A percentile compares a stretch with the other conserved stretches of the same genome.
Conservation (phyloP, 1,284 basidiomycete species). For the Moesziomyces antarcticus region DNA sequence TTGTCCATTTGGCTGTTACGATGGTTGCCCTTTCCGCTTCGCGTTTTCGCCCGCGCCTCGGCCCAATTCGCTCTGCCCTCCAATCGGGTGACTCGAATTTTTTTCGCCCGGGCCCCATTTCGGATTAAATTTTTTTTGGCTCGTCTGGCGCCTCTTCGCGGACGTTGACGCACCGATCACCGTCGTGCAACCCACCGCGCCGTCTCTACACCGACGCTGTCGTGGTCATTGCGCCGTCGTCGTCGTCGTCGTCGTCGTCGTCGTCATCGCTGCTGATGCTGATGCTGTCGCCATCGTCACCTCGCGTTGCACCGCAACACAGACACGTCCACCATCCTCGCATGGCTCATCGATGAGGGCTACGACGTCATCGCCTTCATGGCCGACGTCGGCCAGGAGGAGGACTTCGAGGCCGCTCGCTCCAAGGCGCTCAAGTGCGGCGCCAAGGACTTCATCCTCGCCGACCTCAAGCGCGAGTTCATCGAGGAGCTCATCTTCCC, state of each 20-base stretch:
- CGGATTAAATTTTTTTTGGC: conserved; percentile 14
- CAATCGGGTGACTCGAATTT: conserved; percentile 43
- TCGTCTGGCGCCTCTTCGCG: not conserved
- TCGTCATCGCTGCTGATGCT: not conserved
- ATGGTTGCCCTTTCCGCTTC: not conserved
- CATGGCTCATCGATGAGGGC: conserved; percentile 83
- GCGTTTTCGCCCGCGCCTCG: not conserved
- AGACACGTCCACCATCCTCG: conserved; percentile 67
- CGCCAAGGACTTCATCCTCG: conserved; percentile 93
- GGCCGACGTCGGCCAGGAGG: conserved; percentile 98
- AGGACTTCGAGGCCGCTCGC: conserved; percentile 94
- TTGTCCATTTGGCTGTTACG: too few species aligned
- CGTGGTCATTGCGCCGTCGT: not conserved
- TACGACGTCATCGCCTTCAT: conserved; percentile 98
- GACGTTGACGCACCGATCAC: conserved; percentile 22
- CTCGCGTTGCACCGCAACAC: conserved; percentile 1
- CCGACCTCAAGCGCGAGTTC: conserved; percentile 94
- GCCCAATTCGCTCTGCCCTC: not conserved
- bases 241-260: conserved; percentile 2
- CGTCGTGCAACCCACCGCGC: not conserved
- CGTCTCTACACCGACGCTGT: not conserved
- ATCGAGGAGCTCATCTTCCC: conserved; percentile 95
- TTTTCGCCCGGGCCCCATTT: conserved; percentile 12
- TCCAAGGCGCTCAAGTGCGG: conserved; percentile 91
- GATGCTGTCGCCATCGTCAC: not conserved